Percentiles rank a stretch among this genome's conserved stretches.
These are phyloP conservation scores for Russula sp. DNA, from an alignment of 768 basidiomycete genomes.

Conservation along the genomic window DNA sequence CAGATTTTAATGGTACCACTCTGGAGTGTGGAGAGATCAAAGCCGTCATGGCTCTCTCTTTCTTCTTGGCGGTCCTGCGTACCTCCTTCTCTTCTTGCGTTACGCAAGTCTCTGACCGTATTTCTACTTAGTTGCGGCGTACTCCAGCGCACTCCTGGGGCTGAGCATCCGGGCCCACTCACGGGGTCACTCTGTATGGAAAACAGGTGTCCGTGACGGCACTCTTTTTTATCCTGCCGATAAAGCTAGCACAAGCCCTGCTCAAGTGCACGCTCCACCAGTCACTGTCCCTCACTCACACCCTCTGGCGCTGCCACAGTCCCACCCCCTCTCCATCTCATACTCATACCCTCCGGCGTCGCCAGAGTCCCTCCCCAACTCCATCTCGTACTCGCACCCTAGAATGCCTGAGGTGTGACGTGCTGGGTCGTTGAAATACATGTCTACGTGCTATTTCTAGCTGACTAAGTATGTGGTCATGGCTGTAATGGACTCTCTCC, in stretches of 20 bases:
- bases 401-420: background rate
- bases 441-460: background rate
- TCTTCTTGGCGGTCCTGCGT: conserved; percentile 35
- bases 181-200: conserved; percentile 33
- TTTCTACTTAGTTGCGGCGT: conserved; percentile 31
- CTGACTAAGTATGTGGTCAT: background rate
- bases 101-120: background rate
- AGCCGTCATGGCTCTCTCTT: conserved; percentile 34
- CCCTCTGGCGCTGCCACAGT: background rate
- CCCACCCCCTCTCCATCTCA: background rate
- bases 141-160: conserved; percentile 27
- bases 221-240: conserved; percentile 13
- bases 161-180: conserved; percentile 28
- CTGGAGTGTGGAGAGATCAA: conserved; percentile 30
- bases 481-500: background rate
- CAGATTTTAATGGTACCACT: background rate
- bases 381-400: background rate
- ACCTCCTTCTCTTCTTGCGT: conserved; percentile 11
- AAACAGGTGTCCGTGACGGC: conserved; percentile 31
- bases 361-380: background rate
- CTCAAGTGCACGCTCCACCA: background rate
- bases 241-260: background rate
- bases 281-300: background rate
- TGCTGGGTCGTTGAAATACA: background rate
- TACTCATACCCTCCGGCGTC: background rate